Base-by-base conservation (phyloP, 805 yeast species). In the Metschnikowia hibisci region DNA sequence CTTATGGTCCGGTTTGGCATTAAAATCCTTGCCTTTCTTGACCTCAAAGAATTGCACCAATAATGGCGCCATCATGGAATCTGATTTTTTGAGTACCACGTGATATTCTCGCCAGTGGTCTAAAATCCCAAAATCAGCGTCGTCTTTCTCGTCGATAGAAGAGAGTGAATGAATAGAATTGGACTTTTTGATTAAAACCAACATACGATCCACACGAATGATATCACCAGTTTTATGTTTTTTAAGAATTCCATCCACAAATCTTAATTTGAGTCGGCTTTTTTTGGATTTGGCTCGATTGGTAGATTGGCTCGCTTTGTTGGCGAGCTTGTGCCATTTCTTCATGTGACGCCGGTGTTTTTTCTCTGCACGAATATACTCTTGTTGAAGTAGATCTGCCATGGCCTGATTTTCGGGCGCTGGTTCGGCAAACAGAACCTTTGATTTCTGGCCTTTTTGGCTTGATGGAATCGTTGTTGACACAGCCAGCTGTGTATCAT, bases 101-200 rank as follows among this genome's bases (percentile, higher is more conserved):
- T 80, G 66, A 56, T 81, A 87, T 57, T 90, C 96, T 47, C 74
- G 78, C 93, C 96, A 88, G 37, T 88, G 64, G 44, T 86, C 90
- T 8, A 71, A 47, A 1, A 85, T 73, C 41, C 83, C 63, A 0
- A 86, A 70, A 32, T 78, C 78, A 20, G 71, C 67, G 1, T 73
- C 65, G 44, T 78, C 81, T 8, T 62, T 57, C 46, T 81, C 87
- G 11, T 73, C 68, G 45, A 75, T 72, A 3, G 41, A 32, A 6
- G 44, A 26, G 11, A 50, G 32, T 4, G 39, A 28, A 8, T 45
- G 42, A 10, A 61, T 50, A 1, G 55, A 47, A 4, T 68, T 60
- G 10, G 71, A 56, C 26, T 54, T 56, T 54, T 80, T 81, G 13
- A 81, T 74, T 64, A 81, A 65, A 0, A 87, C 87, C 14, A 90